phyloP scores from a whole-genome alignment of 257 asterid genomes.

The Solanum arcanum region DNA sequence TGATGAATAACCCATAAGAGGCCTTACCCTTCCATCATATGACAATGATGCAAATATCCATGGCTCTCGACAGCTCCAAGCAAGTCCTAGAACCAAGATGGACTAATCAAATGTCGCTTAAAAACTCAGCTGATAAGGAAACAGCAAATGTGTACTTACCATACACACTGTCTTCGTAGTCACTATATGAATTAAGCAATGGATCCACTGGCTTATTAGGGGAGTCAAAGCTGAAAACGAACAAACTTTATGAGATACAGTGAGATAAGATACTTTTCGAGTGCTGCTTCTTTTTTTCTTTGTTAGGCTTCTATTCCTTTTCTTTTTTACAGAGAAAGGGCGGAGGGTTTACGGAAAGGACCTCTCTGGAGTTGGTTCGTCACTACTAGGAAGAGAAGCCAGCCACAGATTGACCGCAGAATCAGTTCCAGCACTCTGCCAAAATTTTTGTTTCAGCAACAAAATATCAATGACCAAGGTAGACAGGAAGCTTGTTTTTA shows the following conservation, averaged over 20 bases:
- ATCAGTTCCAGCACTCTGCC: constrained; percentile 98
- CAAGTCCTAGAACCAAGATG: constrained; percentile 46
- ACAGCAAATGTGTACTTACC: constrained; percentile 35
- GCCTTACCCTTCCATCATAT: constrained; percentile 94
- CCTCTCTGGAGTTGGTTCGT: constrained; percentile 45
- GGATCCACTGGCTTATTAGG: constrained; percentile 29
- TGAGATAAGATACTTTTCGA: not conserved
- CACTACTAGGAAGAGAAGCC: constrained; percentile 36
- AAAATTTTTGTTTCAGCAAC: constrained; percentile 23
- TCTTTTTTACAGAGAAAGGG: not conserved
- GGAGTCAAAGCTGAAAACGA: constrained; percentile 18
- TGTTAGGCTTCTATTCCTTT: not conserved
- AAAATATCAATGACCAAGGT: constrained; percentile 6
- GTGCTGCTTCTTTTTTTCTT: not conserved
- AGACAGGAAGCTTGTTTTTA: not conserved
- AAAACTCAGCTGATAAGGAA: not conserved
- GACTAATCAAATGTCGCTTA: constrained; percentile 11
- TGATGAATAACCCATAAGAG: not conserved
- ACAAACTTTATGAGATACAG: not conserved
- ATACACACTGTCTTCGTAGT: constrained; percentile 92
- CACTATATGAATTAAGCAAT: constrained; percentile 63
- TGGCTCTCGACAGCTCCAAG: constrained; percentile 97
- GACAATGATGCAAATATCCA: constrained; percentile 95
- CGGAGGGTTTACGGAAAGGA: constrained; percentile 3
- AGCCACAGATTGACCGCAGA: constrained; percentile 88